These are phyloP conservation scores for Kwoniella heveanensis DNA, from an alignment of 768 basidiomycete species.

Conservation along the genomic window DNA sequence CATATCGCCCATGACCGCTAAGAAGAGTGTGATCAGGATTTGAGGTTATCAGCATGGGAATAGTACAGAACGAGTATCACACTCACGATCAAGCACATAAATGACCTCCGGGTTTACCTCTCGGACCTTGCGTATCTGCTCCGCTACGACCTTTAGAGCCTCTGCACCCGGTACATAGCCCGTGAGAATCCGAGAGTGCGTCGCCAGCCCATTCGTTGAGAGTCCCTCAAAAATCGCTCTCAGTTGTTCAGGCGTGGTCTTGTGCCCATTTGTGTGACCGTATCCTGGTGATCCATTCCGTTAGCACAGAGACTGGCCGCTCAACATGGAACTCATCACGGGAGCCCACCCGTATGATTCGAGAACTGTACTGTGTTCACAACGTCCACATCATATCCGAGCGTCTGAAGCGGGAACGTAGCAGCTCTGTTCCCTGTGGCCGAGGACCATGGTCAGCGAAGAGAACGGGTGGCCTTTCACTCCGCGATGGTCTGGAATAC, in stretches of 20 bases:
- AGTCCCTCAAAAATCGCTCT: constrained; percentile 70
- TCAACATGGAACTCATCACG: too few species aligned
- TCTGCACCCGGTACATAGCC: constrained; percentile 89
- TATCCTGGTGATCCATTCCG: constrained; percentile 65
- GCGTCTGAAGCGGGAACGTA: constrained; percentile 63
- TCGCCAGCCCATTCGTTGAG: constrained; percentile 73
- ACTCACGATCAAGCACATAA: constrained; percentile 90
- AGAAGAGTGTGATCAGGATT: background rate
- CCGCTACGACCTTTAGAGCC: constrained; percentile 68
- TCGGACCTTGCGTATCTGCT: constrained; percentile 67
- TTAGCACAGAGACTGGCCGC: background rate
- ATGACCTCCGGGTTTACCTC: constrained; percentile 64
- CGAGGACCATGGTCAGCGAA: background rate
- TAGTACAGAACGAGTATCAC: constrained; percentile 14
- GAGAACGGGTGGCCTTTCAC: background rate
- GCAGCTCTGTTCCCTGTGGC: constrained; percentile 62
- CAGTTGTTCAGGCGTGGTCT: constrained; percentile 76
- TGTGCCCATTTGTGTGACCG: constrained; percentile 75
- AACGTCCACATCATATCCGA: constrained; percentile 95
- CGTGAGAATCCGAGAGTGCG: constrained; percentile 74
- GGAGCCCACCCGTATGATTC: constrained; percentile 77
- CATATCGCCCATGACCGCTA: constrained; percentile 93
- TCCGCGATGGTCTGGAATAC: too few species aligned
- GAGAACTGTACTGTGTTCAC: constrained; percentile 93
- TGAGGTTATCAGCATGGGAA: too few species aligned